These are phyloP conservation scores for Alternaria angustiovoidea DNA, from an alignment of 2,329 filamentous ascomycete species.

Conservation along the genomic window DNA sequence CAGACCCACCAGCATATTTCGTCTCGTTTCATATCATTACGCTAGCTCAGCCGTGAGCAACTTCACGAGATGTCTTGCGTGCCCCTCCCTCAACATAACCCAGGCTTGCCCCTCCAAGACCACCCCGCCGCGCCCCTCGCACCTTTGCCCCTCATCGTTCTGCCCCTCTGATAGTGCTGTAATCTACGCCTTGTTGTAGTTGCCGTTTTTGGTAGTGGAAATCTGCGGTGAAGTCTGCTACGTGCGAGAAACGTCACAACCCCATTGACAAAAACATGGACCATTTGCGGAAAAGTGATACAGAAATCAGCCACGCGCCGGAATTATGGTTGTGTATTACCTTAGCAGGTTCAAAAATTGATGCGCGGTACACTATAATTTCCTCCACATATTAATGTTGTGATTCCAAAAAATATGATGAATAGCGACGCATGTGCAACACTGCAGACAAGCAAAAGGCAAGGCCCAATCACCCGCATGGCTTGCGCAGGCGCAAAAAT, in stretches of 20 bases:
- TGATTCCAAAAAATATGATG: background rate
- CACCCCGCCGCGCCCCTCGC: slow-evolving; percentile 19
- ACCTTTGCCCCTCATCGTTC: slow-evolving; percentile 15
- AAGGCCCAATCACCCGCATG: background rate
- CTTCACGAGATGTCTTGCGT: background rate
- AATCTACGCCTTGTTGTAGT: slow-evolving; percentile 5
- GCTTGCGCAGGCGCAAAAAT: slow-evolving; percentile 9
- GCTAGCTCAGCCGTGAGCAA: background rate
- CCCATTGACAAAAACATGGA: background rate
- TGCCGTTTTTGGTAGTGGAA: background rate
- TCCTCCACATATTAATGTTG: background rate
- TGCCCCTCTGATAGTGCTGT: slow-evolving; percentile 32
- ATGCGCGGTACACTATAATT: background rate
- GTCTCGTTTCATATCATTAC: background rate
- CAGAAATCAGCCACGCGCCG: background rate
- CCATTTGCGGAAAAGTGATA: background rate
- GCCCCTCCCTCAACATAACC: slow-evolving; percentile 4
- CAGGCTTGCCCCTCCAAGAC: slow-evolving; percentile 17
- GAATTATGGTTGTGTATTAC: background rate
- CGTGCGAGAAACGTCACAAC: background rate
- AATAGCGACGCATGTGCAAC: background rate
- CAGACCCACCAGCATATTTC: background rate
- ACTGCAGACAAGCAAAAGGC: background rate
- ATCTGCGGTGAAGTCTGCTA: background rate
- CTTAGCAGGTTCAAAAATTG: background rate